Percentiles rank a stretch among this genome's conserved stretches.
phyloP scores from a whole-genome alignment of 345 rosid genomes.

The Limnanthes douglasii region DNA sequence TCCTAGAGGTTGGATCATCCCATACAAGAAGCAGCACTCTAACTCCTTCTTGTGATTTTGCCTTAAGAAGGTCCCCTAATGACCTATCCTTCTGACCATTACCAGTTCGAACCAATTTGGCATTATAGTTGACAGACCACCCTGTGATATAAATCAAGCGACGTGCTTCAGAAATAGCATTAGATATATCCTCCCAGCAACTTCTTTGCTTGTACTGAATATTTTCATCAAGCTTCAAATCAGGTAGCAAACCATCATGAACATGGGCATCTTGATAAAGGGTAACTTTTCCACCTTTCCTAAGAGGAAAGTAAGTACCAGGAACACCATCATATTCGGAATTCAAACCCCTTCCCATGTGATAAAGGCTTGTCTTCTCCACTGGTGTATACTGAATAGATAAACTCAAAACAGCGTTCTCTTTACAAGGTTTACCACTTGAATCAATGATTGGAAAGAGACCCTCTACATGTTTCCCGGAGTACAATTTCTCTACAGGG shows the following conservation, averaged over 20 bases:
- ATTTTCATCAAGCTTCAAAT: slow-evolving; percentile 38
- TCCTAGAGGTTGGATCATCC: slow-evolving; percentile 94
- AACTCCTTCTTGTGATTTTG: slow-evolving; percentile 93
- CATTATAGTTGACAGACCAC: slow-evolving; percentile 70
- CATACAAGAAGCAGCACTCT: slow-evolving; percentile 83
- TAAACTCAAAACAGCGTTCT: slow-evolving; percentile 50
- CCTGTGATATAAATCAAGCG: slow-evolving; percentile 77
- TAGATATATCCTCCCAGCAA: slow-evolving; percentile 71
- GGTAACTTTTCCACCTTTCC: slow-evolving; percentile 67
- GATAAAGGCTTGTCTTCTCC: slow-evolving; percentile 29
- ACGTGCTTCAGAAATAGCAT: slow-evolving; percentile 67
- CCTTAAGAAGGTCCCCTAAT: slow-evolving; percentile 69
- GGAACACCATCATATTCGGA: slow-evolving; percentile 53
- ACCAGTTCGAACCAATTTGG: slow-evolving; percentile 45
- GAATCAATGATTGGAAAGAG: slow-evolving; percentile 39
- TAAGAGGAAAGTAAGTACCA: slow-evolving; percentile 72
- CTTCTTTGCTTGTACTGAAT: slow-evolving; percentile 32
- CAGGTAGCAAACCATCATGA: slow-evolving; percentile 42
- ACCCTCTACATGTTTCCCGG: slow-evolving; percentile 46
- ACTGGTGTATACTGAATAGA: slow-evolving; percentile 56
- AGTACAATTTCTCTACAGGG: slow-evolving; percentile 39
- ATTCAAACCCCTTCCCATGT: slow-evolving; percentile 42
- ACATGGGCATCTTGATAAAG: slow-evolving; percentile 92
- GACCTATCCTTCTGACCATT: slow-evolving; percentile 17
- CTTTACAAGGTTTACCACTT: slow-evolving; percentile 58